Percentiles rank a stretch among this genome's conserved stretches.
Conservation (phyloP, 2,329 filamentous ascomycete species). For the Paecilomyces sp. region DNA sequence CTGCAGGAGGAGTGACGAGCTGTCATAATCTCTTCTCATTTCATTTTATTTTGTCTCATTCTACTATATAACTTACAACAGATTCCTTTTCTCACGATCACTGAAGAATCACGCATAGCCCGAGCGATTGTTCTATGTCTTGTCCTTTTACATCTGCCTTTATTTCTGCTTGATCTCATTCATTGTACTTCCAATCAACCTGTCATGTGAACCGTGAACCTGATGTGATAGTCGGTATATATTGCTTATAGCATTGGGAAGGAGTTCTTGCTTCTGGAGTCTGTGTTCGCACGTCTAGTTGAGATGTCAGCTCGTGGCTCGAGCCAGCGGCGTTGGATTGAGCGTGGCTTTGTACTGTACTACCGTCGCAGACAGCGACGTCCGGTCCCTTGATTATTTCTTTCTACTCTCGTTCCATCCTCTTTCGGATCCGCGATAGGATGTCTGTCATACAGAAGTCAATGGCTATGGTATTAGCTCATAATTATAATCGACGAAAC, state of each 20-base stretch:
- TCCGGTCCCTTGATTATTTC: too few relatives aligned
- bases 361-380: too few relatives aligned
- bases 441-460: too few relatives aligned
- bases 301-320: background rate
- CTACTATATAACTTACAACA: background rate
- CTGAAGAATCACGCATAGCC: background rate
- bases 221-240: background rate
- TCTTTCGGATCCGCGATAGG: too few relatives aligned
- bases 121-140: background rate
- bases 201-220: background rate
- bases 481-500: too few relatives aligned
- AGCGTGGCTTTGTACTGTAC: background rate
- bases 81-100: background rate
- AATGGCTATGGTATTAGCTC: too few relatives aligned
- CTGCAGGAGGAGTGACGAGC: conserved; percentile 38
- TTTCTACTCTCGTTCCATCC: too few relatives aligned
- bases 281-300: background rate
- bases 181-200: background rate
- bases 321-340: background rate
- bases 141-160: background rate
- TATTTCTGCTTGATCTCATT: background rate
- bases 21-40: conserved; percentile 2
- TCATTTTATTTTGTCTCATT: conserved; percentile 1
- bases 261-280: background rate
- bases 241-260: background rate